Base-by-base conservation (phyloP, 2,329 filamentous ascomycete genomes). In the Calonectria hawksworthii region DNA sequence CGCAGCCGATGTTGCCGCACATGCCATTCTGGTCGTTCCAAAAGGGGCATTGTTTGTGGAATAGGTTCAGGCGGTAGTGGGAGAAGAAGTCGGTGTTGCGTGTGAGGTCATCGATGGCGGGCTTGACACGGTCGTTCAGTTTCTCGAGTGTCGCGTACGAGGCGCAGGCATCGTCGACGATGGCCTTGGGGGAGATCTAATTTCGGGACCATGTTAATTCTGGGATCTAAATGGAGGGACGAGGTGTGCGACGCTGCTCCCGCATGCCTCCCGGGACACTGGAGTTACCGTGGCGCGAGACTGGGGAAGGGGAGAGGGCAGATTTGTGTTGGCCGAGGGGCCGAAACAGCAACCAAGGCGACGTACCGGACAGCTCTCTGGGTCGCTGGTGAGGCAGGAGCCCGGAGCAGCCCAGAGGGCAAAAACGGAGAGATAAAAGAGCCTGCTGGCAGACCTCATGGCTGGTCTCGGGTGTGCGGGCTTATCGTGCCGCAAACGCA, bases 1-100 rank as follows among this genome's bases (percentile, higher is more conserved):
- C 95, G 84, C 97, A 99, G 26, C 96, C 97, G 80, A 98, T 96
- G 86, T 99, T 99, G 78, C 96, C 97, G 86, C 97, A 99, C 90
- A 98, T 95, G 84, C 95, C 95, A 85, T 94, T 94, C 75, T 96
- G 93, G 84, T 99, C 97, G 83, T 93, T 92, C 96, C 97, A 99
- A 84, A 99, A 99, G 0, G 97, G 97, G 83, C 97, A 99, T 86
- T 92, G 92, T 85, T 97, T 98, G 85, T 98, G 94, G 86, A 95
- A 99, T 26, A 99, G 90, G 84, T 98, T 99, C 59, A 99, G 88
- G 73, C 97, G 94, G 87, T 99, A 99, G 86, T 99, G 96, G 68
- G 96, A 96, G 87, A 99, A 99, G 90, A 98, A 99, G 86, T 99
- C 97, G 84, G 96, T 98, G 68, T 94, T 92, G 80, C 92, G 92